Evolutionary conservation across 495 filamentous ascomycete genomes (phyloP).

Genomic region (Daldinia vernicosa): DNA sequence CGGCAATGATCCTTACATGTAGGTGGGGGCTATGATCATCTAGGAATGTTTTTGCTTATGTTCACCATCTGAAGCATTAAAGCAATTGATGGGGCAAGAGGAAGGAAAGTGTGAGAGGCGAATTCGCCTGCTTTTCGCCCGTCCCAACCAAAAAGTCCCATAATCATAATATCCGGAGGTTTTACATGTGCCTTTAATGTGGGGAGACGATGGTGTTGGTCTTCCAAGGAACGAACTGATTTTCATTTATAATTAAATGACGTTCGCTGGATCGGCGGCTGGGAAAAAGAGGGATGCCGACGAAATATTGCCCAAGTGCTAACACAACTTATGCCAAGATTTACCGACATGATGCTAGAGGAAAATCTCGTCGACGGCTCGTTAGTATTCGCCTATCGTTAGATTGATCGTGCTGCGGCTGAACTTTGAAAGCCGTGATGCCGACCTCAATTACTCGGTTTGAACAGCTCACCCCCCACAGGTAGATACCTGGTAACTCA

Average conservation of each 20-base stretch:
- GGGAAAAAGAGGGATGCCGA: slow-evolving; percentile 39
- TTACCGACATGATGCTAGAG: slow-evolving; percentile 28
- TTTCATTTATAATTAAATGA: slow-evolving; percentile 38
- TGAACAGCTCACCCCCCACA: background rate
- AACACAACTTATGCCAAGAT: slow-evolving; percentile 34
- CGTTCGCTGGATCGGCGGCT: slow-evolving; percentile 20
- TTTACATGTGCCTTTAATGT: slow-evolving; percentile 7
- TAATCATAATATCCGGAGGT: slow-evolving; percentile 30
- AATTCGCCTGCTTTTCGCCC: slow-evolving; percentile 22
- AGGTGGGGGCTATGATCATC: slow-evolving; percentile 1
- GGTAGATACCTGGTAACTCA: slow-evolving; percentile 1
- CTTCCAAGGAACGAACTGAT: slow-evolving; percentile 21
- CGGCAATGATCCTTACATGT: background rate
- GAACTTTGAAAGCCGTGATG: slow-evolving; percentile 24
- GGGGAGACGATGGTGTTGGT: slow-evolving; percentile 4
- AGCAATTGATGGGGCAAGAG: background rate
- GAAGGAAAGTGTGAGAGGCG: slow-evolving; percentile 6
- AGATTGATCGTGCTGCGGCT: slow-evolving; percentile 39
- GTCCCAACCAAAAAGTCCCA: background rate
- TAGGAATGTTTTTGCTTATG: background rate
- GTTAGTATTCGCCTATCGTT: slow-evolving; percentile 31
- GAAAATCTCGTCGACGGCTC: slow-evolving; percentile 14
- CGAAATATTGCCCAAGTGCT: slow-evolving; percentile 6
- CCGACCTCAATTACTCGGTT: slow-evolving; percentile 27
- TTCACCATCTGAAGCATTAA: background rate